Base-by-base conservation (phyloP, 306 rosid genomes). In the Corylus americana region DNA sequence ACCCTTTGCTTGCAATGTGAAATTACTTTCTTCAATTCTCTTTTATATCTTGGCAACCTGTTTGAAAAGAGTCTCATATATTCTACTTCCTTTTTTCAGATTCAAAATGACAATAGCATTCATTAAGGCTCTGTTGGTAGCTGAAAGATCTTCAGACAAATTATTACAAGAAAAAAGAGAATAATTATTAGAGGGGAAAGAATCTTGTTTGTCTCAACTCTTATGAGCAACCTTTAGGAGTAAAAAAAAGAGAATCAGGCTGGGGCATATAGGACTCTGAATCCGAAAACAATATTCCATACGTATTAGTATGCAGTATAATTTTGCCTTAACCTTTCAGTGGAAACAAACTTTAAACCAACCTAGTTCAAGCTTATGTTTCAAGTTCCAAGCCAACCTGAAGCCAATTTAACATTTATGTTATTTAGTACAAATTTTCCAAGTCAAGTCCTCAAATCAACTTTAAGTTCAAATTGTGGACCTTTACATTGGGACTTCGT, bases 161-260 rank as follows among this genome's bases (percentile, higher is more conserved):
- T 10, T 37, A 18, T 16, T 37, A 66, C 37, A 37, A 3, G 6
- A 37, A 66, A 11, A 9, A 8, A 42, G 48, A 67, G 14, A 14
- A 42, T 42, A 44, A 42, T 42, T 67, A 39, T 67, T 9, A 17
- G 72, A n/a, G 3, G 48, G 47, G 16, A 68, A 68, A 42, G 72
- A 68, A 68, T 68, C 31, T 42, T 42, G 72, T 68, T 68, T 42
- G 27, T 66, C 37, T 66, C 72, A 39, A 67, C 22, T 64, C 14
- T 64, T 64, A 20, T 64, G 22, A 8, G 72, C 51, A 8, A n/a
- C 72, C 72, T 67, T 67, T 37, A 9, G 72, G 51, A 37, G 71
- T 67, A 67, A 8, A 37, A 17, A 9, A 8, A 20, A 1, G 1
- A 3, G 72, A 17, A 39, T 18, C 39, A 37, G 51, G 11, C 48